phyloP scores from a whole-genome alignment of 2,329 filamentous ascomycete genomes.

The Allantophomopsis lycopodina region DNA sequence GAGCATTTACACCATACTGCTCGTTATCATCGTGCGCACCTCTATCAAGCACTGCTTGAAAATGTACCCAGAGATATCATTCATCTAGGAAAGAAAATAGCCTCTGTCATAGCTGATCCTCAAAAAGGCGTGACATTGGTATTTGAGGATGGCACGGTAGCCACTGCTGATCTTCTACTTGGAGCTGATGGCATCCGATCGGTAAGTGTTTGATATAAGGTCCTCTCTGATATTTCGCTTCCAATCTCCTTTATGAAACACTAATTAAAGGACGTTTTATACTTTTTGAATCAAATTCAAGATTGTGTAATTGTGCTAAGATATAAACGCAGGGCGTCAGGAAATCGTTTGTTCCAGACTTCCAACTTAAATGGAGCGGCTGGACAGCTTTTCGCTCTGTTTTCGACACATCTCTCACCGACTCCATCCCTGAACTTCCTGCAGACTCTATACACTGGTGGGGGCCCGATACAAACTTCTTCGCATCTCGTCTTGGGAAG shows the following conservation, averaged over 20 bases:
- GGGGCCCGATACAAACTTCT: slow-evolving; percentile 19
- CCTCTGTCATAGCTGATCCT: slow-evolving; percentile 4
- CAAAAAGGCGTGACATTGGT: slow-evolving; percentile 11
- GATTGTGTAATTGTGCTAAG: background rate
- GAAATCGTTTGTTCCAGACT: slow-evolving; percentile 14
- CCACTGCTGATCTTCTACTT: slow-evolving; percentile 17
- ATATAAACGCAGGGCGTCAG: slow-evolving; percentile 8
- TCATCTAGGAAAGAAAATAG: slow-evolving; percentile 17
- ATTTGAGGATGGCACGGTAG: slow-evolving; percentile 18
- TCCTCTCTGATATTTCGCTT: background rate
- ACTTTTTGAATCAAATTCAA: background rate
- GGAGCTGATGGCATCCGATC: slow-evolving; percentile 24
- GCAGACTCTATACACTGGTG: slow-evolving; percentile 22
- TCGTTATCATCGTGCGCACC: slow-evolving; percentile 20
- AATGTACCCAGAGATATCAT: slow-evolving; percentile 17
- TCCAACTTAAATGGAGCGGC: slow-evolving; percentile 21
- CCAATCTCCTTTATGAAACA: background rate
- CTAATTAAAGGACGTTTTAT: background rate
- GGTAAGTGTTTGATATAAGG: slow-evolving; percentile 10
- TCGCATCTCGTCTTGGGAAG: slow-evolving; percentile 15
- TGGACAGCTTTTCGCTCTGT: slow-evolving; percentile 22
- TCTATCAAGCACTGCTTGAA: slow-evolving; percentile 19
- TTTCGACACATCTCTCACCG: slow-evolving; percentile 19
- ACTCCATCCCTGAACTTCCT: slow-evolving; percentile 17
- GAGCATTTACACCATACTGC: slow-evolving; percentile 20